Evolutionary conservation across 345 rosid species (phyloP).

Genomic region (Toxicodendron radicans): DNA sequence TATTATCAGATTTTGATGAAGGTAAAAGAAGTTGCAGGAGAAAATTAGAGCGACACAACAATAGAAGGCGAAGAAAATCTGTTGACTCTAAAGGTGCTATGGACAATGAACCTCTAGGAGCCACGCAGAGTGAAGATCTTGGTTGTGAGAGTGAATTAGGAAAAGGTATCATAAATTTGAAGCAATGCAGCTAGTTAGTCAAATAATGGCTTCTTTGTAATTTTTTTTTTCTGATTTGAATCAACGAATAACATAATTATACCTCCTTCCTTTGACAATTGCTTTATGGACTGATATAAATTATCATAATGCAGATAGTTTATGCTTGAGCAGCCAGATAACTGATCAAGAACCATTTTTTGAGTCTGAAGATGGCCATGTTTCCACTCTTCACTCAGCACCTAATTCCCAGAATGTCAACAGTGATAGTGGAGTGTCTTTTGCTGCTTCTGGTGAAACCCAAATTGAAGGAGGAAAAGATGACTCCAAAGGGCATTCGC

Average conservation of each 20-base stretch:
- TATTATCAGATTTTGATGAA: slow-evolving; percentile 84
- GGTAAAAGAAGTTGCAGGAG: slow-evolving; percentile 92
- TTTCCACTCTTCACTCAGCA: slow-evolving; percentile 44
- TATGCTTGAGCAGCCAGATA: slow-evolving; percentile 45
- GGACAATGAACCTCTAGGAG: slow-evolving; percentile 42
- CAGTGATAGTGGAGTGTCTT: slow-evolving; percentile 56
- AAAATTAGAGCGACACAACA: slow-evolving; percentile 92
- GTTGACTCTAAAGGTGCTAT: slow-evolving; percentile 36
- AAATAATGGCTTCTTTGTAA: not conserved
- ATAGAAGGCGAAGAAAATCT: slow-evolving; percentile 72
- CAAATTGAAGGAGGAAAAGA: slow-evolving; percentile 52
- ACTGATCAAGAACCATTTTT: slow-evolving; percentile 59
- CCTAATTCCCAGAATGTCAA: slow-evolving; percentile 49
- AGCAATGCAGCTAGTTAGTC: not conserved
- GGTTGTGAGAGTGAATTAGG: slow-evolving; percentile 57
- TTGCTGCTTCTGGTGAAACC: slow-evolving; percentile 52
- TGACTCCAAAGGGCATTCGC: slow-evolving; percentile 59
- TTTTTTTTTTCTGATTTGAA: not conserved
- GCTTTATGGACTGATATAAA: not conserved
- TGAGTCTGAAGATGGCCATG: slow-evolving; percentile 57
- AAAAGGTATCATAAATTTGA: slow-evolving; percentile 47
- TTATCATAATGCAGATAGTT: slow-evolving; percentile 35
- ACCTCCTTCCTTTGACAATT: not conserved
- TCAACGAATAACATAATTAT: not conserved
- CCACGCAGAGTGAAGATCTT: slow-evolving; percentile 40